A percentile compares a stretch with the other conserved stretches of the same genome.
phyloP scores from a whole-genome alignment of 2,329 filamentous ascomycete genomes.

The Cytospora paraplurivora region DNA sequence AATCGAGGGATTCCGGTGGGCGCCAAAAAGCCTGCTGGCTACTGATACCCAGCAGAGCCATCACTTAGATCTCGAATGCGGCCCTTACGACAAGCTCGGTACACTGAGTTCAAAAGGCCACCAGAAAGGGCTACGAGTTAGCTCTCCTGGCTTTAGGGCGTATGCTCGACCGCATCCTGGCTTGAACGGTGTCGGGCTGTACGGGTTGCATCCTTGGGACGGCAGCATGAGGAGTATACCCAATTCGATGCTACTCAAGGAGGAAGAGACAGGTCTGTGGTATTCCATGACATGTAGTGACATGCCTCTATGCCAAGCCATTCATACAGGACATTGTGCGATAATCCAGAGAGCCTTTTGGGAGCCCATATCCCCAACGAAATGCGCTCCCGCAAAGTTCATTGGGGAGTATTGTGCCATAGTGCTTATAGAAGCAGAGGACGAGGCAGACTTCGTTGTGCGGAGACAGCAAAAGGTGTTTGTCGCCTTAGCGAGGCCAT shows the following conservation, averaged over 20 bases:
- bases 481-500: not conserved
- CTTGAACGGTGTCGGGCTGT: not conserved
- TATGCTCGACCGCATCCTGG: not conserved
- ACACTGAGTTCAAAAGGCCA: not conserved
- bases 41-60: not conserved
- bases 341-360: not conserved
- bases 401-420: not conserved
- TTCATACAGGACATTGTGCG: slow-evolving; percentile 4
- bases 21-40: slow-evolving; percentile 31
- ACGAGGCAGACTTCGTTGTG: slow-evolving; percentile 5
- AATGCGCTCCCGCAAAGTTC: too few species aligned
- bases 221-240: not conserved
- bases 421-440: slow-evolving; percentile 1
- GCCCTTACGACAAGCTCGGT: not conserved
- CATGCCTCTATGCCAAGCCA: not conserved
- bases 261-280: not conserved
- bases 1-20: slow-evolving; percentile 36
- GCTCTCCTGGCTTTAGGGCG: not conserved
- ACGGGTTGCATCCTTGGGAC: not conserved
- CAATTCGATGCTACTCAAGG: not conserved
- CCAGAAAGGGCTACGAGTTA: not conserved
- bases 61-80: too few species aligned
- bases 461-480: not conserved
- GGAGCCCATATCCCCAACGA: not conserved
- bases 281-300: not conserved